Base-by-base conservation (phyloP, 495 filamentous ascomycete species). In the Parathielavia hyrcaniae region DNA sequence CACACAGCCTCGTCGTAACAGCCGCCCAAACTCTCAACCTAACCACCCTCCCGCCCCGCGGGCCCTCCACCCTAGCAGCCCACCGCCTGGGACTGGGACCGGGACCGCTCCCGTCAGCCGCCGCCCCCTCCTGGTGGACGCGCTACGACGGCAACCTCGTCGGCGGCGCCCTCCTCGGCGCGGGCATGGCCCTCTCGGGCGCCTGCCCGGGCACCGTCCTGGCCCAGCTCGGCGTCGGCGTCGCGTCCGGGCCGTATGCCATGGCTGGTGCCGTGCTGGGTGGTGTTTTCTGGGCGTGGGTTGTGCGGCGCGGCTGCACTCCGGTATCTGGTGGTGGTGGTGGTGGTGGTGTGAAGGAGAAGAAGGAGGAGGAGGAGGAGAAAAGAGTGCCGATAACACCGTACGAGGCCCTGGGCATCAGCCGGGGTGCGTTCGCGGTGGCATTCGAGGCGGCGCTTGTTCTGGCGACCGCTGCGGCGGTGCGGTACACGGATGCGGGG, bases 201-300 rank as follows among this genome's bases (percentile, higher is more conserved):
- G 73, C 81, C 0, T 85, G 81, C 57, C 79, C 81, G 0, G 81
- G 81, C 4, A 82, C 80, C 12, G 72, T 81, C 1, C 70, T 82
- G 50, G 74, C 77, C 0, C 81, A 85, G 67, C 45, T 81, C 20
- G 79, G 73, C 22, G 66, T 68, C n/a, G 76, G 79, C 39, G 66
- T 80, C 16, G 64, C 39, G 1, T 75, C 77, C 3, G 77, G 75
- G 6, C 63, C 70, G 41, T 75, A 68, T 47, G 70, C 75, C 4
- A 61, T 80, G 4, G 48, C 61, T 11, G 79, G 79, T 20, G 71
- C 68, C 44, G 58, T 75, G 19, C 53, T 78, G 26, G 79, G 70
- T 10, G 78, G 78, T 9, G 59, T 77, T 9, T 55, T 73, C 5
- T 79, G 63, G 64, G 65, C 68, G 4, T 65, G 67, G 16, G 51